Percentiles rank a stretch among this genome's conserved stretches.
Conservation (phyloP, 2,329 filamentous ascomycete genomes). For the Penicillium sp. region DNA sequence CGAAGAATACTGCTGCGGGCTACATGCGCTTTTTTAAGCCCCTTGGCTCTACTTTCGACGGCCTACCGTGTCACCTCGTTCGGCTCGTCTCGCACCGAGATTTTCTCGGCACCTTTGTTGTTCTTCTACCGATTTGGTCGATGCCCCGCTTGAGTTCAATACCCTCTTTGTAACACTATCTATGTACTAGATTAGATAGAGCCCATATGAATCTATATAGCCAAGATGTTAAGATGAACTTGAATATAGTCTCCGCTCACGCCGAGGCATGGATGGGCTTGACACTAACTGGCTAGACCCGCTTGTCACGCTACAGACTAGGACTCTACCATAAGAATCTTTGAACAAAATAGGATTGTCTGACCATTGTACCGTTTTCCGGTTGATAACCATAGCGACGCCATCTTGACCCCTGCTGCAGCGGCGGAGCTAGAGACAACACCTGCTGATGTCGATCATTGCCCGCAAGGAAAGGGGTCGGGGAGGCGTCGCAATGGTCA, state of each 20-base stretch:
- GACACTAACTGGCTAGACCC: no score
- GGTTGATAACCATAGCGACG: no score
- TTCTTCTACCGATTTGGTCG: not conserved
- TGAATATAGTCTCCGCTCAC: not conserved
- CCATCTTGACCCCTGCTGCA: no score
- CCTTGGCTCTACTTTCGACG: not conserved
- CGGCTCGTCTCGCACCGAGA: not conserved
- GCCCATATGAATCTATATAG: not conserved
- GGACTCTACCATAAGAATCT: no score
- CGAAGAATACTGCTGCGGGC: not conserved
- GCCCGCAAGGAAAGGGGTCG: no score
- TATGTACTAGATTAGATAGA: not conserved
- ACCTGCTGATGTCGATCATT: no score
- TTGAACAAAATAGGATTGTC: no score
- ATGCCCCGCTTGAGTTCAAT: not conserved
- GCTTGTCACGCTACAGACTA: no score
- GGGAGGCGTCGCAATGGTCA: no score
- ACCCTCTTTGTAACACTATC: not conserved
- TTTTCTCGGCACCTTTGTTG: not conserved
- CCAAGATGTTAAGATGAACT: not conserved
- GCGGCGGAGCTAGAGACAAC: no score
- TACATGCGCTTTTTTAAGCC: not conserved
- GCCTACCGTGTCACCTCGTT: not conserved
- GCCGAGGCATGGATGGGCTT: not conserved
- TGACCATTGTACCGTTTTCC: no score